These are phyloP conservation scores for Thelonectria blattea DNA, from an alignment of 2,329 filamentous ascomycete species.

Conservation along the genomic window DNA sequence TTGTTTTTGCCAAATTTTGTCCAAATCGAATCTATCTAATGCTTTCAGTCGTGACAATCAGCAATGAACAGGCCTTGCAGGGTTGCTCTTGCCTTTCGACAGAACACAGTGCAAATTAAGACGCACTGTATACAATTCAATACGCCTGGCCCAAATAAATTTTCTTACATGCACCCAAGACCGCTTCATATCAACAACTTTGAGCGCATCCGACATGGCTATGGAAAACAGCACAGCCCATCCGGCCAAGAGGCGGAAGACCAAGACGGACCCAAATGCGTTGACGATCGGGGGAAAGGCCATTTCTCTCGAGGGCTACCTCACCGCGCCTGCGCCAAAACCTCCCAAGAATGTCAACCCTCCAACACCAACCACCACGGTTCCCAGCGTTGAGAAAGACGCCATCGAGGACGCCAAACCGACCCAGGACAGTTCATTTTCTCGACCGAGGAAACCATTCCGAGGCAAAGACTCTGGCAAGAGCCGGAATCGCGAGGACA, in stretches of 20 bases:
- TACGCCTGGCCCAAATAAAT: slow-evolving; percentile 2
- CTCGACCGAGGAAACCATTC: slow-evolving; percentile 16
- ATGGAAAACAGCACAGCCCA: slow-evolving; percentile 33
- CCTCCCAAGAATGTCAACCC: slow-evolving; percentile 26
- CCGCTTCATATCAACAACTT: slow-evolving; percentile 1
- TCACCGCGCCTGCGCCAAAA: slow-evolving; percentile 46
- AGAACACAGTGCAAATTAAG: not conserved
- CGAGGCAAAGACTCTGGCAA: slow-evolving; percentile 22
- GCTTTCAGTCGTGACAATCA: too few species aligned
- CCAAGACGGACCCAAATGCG: slow-evolving; percentile 41
- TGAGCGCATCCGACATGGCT: slow-evolving; percentile 33
- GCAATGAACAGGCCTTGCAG: too few species aligned
- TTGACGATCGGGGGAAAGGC: slow-evolving; percentile 55
- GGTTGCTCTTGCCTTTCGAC: too few species aligned
- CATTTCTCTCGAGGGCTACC: slow-evolving; percentile 58
- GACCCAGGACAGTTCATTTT: not conserved
- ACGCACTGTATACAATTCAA: not conserved
- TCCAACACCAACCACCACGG: slow-evolving; percentile 10
- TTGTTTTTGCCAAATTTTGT: not conserved
- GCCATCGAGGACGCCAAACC: slow-evolving; percentile 6
- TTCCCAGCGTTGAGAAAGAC: slow-evolving; percentile 8
- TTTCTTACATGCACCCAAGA: slow-evolving; percentile 5
- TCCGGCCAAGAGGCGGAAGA: slow-evolving; percentile 48
- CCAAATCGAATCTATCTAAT: not conserved
- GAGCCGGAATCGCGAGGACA: slow-evolving; percentile 37